Conservation (phyloP, 495 filamentous ascomycete species). For the Talaromyces ruber region DNA sequence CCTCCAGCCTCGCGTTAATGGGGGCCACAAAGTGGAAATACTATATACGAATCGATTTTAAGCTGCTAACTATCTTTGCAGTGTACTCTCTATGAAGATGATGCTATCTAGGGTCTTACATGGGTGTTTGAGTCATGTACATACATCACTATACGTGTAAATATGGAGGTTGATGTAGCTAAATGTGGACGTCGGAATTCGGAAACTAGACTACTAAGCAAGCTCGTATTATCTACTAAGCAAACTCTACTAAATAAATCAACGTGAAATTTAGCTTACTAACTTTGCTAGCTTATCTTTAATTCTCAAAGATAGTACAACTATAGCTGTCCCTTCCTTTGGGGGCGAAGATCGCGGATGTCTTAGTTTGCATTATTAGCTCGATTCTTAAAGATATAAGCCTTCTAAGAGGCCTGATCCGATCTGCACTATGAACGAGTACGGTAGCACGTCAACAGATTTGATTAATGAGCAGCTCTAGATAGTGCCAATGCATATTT, state of each 20-base stretch:
- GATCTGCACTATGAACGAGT: neutral
- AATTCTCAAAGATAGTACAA: neutral
- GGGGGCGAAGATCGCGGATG: neutral
- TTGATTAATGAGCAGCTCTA: neutral
- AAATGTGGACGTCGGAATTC: neutral
- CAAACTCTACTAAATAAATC: neutral
- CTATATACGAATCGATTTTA: neutral
- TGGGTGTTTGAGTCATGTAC: neutral
- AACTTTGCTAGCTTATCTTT: neutral
- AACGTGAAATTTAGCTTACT: neutral
- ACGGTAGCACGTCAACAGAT: neutral
- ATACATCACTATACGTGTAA: neutral
- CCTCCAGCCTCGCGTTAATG: neutral
- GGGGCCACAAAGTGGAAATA: neutral
- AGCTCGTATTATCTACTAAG: neutral
- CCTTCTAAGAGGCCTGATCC: neutral
- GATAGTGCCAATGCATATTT: neutral
- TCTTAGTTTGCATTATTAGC: neutral
- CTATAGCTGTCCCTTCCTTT: neutral
- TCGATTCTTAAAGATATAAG: neutral
- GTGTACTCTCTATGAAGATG: neutral
- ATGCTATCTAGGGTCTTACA: neutral
- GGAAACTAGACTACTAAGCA: neutral
- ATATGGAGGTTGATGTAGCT: neutral
- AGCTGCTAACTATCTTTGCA: neutral